Conservation (phyloP, 805 yeast genomes). For the Yarrowia deformans region DNA sequence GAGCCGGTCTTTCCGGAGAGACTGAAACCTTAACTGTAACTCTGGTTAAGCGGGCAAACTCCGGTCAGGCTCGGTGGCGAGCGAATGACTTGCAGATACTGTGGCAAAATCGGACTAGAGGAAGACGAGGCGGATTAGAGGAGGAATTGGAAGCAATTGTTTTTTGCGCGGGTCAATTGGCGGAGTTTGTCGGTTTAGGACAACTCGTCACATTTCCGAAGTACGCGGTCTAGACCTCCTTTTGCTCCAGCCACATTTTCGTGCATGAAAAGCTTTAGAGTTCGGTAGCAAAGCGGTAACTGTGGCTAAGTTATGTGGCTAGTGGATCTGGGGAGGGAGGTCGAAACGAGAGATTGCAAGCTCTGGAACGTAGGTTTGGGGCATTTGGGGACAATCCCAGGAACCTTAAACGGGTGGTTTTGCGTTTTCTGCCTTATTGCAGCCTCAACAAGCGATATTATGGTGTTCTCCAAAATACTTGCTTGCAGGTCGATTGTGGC, state of each 20-base stretch:
- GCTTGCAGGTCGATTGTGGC: conserved; percentile 4
- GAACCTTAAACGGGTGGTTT: not conserved
- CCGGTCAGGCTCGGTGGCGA: conserved; percentile 15
- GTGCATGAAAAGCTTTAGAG: conserved; percentile 4
- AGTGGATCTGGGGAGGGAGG: conserved; percentile 8
- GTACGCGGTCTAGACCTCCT: conserved; percentile 16
- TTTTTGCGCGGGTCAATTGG: conserved; percentile 1
- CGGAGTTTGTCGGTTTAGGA: too few species aligned
- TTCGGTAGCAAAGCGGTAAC: conserved; percentile 17
- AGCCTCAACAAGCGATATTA: not conserved
- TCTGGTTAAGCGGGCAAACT: conserved; percentile 7
- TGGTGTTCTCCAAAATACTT: not conserved
- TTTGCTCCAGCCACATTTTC: conserved; percentile 33
- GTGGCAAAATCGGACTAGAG: not conserved
- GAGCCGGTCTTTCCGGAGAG: conserved; percentile 36
- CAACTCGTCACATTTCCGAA: not conserved
- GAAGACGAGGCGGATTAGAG: not conserved
- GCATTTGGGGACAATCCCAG: not conserved
- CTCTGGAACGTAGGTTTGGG: not conserved
- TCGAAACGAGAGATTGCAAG: not conserved
- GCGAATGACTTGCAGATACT: conserved; percentile 7
- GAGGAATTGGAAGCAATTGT: not conserved
- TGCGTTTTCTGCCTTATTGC: too few species aligned
- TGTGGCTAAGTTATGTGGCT: conserved; percentile 37
- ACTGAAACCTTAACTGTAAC: not conserved